Conservation (phyloP, 2,329 filamentous ascomycete genomes). For the Aspergillus sp. region DNA sequence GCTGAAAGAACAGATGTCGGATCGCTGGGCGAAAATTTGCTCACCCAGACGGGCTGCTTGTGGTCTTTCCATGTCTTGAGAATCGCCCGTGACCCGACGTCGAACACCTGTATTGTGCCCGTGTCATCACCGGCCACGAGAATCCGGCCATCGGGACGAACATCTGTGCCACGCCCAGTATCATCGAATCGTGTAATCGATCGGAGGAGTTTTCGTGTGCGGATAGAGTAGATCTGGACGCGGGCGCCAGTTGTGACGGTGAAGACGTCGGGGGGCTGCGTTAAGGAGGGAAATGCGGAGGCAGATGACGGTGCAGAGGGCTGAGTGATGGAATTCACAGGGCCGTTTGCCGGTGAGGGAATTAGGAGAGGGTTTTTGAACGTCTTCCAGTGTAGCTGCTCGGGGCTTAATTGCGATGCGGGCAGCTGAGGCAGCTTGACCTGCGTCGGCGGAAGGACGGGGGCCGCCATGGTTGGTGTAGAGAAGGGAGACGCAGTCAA, state of each 20-base stretch:
- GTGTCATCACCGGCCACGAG: slow-evolving; percentile 88
- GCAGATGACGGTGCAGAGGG: slow-evolving; percentile 52
- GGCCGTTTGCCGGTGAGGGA: slow-evolving; percentile 84
- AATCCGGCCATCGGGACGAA: slow-evolving; percentile 83
- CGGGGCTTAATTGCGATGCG: slow-evolving; percentile 73
- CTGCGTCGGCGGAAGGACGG: slow-evolving; percentile 76
- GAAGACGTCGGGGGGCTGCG: slow-evolving; percentile 61
- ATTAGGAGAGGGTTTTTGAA: slow-evolving; percentile 91
- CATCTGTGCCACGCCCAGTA: slow-evolving; percentile 83
- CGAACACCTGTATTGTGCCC: slow-evolving; percentile 92
- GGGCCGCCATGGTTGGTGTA: slow-evolving; percentile 69
- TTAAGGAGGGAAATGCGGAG: slow-evolving; percentile 43
- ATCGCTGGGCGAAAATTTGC: slow-evolving; percentile 86
- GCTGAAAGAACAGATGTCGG: slow-evolving; percentile 84
- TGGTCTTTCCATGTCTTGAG: slow-evolving; percentile 94
- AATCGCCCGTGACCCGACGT: slow-evolving; percentile 84
- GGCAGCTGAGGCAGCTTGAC: slow-evolving; percentile 82
- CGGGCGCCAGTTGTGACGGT: slow-evolving; percentile 92
- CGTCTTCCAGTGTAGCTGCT: slow-evolving; percentile 94
- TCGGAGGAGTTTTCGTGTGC: slow-evolving; percentile 87
- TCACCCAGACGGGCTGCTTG: slow-evolving; percentile 90
- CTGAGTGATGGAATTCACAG: slow-evolving; percentile 86
- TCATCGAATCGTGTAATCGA: slow-evolving; percentile 93
- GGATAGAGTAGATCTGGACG: slow-evolving; percentile 89
- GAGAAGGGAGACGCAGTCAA: not conserved